A percentile compares a stretch with the other conserved stretches of the same genome.
Conservation (phyloP, 495 filamentous ascomycete species). For the Lineolata rhizophorae region DNA sequence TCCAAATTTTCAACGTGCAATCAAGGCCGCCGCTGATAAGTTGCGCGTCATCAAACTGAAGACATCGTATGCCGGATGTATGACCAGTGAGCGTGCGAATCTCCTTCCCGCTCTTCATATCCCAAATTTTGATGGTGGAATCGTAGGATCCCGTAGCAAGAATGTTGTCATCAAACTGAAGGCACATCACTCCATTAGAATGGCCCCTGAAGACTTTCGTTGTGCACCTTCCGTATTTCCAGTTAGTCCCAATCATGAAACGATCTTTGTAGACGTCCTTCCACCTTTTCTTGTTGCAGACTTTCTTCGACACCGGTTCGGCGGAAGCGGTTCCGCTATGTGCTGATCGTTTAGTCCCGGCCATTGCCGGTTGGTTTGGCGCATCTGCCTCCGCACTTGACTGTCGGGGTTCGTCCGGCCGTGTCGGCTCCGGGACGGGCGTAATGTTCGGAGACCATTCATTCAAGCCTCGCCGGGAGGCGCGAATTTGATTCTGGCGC, state of each 20-base stretch:
- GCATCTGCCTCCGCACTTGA: too few species aligned
- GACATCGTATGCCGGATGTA: conserved; percentile 54
- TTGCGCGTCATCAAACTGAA: conserved; percentile 72
- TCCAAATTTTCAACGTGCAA: conserved; percentile 73
- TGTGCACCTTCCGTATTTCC: conserved; percentile 80
- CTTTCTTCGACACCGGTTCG: conserved; percentile 6
- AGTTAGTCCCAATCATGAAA: conserved; percentile 80
- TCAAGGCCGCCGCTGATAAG: conserved; percentile 73
- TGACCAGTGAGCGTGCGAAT: conserved; percentile 69
- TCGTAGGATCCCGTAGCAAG: conserved; percentile 92
- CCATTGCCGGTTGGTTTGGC: neutral
- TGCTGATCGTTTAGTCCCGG: conserved; percentile 5
- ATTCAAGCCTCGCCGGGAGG: conserved; percentile 29
- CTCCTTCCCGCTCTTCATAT: conserved; percentile 70
- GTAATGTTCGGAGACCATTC: conserved; percentile 30
- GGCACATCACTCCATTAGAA: conserved; percentile 81
- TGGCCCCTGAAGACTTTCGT: conserved; percentile 70
- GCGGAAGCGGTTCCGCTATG: conserved; percentile 2
- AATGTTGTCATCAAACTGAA: conserved; percentile 88
- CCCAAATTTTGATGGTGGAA: conserved; percentile 85
- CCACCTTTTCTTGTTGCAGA: conserved; percentile 35
- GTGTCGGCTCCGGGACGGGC: conserved; percentile 18
- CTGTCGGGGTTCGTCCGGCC: neutral
- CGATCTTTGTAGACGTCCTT: conserved; percentile 83
- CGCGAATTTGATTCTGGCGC: conserved; percentile 57